Evolutionary conservation across 495 filamentous ascomycete species (phyloP).

Genomic region (Xylona heveae): DNA sequence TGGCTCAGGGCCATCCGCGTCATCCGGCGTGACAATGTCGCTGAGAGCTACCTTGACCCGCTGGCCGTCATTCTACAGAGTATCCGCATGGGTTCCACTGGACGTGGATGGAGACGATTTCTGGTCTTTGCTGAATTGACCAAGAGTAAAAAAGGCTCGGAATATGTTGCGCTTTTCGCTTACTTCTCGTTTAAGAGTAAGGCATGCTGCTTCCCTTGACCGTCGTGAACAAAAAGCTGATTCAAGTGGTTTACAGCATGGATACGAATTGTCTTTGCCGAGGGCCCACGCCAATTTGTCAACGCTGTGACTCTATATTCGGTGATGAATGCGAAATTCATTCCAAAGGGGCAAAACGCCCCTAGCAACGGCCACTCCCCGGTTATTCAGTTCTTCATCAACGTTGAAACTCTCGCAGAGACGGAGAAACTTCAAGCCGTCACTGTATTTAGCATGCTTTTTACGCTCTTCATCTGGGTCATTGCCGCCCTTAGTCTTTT

Average conservation of each 20-base stretch:
- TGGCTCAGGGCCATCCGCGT: constrained; percentile 57
- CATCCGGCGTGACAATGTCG: constrained; percentile 67
- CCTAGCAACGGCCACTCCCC: constrained; percentile 20
- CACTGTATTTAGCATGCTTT: constrained; percentile 73
- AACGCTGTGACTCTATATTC: constrained; percentile 78
- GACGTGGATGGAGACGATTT: constrained; percentile 64
- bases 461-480: constrained; percentile 78
- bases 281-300: constrained; percentile 74
- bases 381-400: constrained; percentile 17
- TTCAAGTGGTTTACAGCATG: constrained; percentile 32
- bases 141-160: constrained; percentile 71
- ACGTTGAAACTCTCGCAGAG: not conserved
- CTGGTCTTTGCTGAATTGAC: constrained; percentile 85
- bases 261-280: constrained; percentile 70
- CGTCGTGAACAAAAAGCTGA: constrained; percentile 5
- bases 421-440: constrained; percentile 32
- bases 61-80: constrained; percentile 66
- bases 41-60: constrained; percentile 73
- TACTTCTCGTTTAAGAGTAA: constrained; percentile 87
- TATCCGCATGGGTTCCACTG: constrained; percentile 40
- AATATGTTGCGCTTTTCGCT: constrained; percentile 80
- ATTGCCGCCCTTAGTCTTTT: constrained; percentile 56
- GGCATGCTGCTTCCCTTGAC: constrained; percentile 7
- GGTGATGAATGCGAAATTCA: constrained; percentile 46
- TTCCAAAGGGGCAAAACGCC: constrained; percentile 33